Evolutionary conservation across 164 flowering plant species (phyloP), one percentile per base, ranked within the genome.

Genomic region (Berberis thunbergii): DNA sequence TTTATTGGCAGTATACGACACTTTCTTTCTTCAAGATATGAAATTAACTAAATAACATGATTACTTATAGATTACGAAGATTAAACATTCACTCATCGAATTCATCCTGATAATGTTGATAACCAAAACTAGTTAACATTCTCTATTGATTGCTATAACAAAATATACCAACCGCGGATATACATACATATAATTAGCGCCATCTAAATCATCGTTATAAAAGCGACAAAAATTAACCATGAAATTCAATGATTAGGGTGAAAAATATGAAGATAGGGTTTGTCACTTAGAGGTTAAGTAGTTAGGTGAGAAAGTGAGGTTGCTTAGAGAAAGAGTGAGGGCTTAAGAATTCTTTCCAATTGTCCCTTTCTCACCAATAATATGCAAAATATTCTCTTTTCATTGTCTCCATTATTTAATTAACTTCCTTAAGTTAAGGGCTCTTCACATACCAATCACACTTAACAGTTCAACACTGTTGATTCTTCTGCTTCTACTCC

Each of bases 261-360:
- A 26, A 26, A 26, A 26, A 26, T 26, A 26, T 48, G 3, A 48
- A 48, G 7, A 48, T 48, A 48, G 10, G 1, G 50, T 48, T 48
- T 7, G 10, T 48, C 9, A 48, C 11, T 52, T 52, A 10, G 54
- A 52, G 54, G 54, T 52, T 11, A 52, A 52, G 54, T 11, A 7
- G 54, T 52, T 52, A 4, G 54, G 54, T 52, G 2, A 52, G 54
- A 10, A 50, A 8, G 11, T 6, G 54, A 11, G n/a, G n/a, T 52
- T 52, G n/a, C 13, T 52, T 52, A 26, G 73, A 72, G 73, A 70
- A 78, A 65, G 86, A 79, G 86, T 83, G 83, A 82, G 82, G 82
- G 75, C 75, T 76, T 74, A 59, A 66, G 3, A 58, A 26, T 78
- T 69, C 64, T 56, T 1, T 38, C n/a, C 4, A 52, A 52, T 49